Base-by-base conservation (phyloP, 2,329 filamentous ascomycete genomes). In the Hymenoscyphus occultus region DNA sequence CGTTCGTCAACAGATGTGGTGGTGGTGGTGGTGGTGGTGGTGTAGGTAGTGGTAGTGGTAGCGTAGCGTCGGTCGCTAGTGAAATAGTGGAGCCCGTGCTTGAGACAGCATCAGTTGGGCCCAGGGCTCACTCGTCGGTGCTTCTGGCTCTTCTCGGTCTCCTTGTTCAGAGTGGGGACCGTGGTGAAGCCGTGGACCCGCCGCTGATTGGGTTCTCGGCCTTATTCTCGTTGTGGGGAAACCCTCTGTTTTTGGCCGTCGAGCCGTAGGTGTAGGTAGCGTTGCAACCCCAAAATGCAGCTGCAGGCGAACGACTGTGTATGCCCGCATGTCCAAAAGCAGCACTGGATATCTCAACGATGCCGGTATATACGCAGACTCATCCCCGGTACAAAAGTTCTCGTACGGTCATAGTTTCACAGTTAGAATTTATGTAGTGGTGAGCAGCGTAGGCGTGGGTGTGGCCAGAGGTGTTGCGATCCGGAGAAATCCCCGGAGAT, bases 141-240 rank as follows among this genome's bases (percentile, higher is more conserved):
- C 57, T 59, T 59, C 57, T 59, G 32, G 32, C 39, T n/a, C n/a
- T 51, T 51, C 22, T 51, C 45, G 19, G 45, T 51, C n/a, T 19
- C 7, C 45, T 28, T 51, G 48, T 51, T 22, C 48, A 35, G 5
- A 35, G 32, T 35, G 32, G 32, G 32, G 45, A 19, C 61, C 62
- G 59, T 39, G 54, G 63, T 60, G 63, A 59, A 48, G 40, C 40
- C 48, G 63, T 51, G 40, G 45, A 13, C 42, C 59, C 32, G 22
- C 45, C n/a, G 45, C 48, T 45, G 31, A 57, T 57, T 57, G 28
- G 56, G 42, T 42, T 64, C 56, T 64, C 61, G 65, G 61, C 65
- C 59, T 59, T 64, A 64, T 63, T 64, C 32, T 48, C 59, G 39
- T 32, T 66, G 65, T 66, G 65, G 65, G 62, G 65, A 66, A 64